These are phyloP conservation scores for Rhizophagus sp. DNA, from an alignment of 192 early-diverging fungal species.

Conservation along the genomic window DNA sequence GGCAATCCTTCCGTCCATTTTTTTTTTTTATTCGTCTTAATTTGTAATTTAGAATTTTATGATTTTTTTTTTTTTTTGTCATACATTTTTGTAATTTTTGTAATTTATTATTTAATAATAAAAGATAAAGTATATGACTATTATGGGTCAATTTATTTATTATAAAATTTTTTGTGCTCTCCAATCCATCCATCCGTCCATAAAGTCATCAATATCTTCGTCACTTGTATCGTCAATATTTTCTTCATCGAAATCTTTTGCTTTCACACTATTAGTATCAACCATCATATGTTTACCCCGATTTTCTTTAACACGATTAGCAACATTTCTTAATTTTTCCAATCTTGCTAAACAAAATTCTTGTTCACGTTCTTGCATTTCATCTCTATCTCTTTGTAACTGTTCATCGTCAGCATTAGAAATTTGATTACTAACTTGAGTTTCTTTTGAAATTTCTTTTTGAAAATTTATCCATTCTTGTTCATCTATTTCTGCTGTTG, in stretches of 20 bases:
- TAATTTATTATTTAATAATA: background rate
- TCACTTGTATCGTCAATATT: background rate
- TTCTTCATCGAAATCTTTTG: background rate
- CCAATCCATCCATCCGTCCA: slow-evolving; percentile 22
- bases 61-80: too few species aligned
- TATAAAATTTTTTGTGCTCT: slow-evolving; percentile 26
- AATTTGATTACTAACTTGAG: slow-evolving; percentile 28
- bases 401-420: slow-evolving; percentile 30
- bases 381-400: slow-evolving; percentile 30
- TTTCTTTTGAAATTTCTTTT: slow-evolving; percentile 31
- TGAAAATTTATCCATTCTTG: slow-evolving; percentile 28
- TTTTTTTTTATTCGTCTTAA: background rate
- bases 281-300: slow-evolving; percentile 1
- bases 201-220: background rate
- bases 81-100: too few species aligned
- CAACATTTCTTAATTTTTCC: slow-evolving; percentile 25
- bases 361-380: slow-evolving; percentile 32
- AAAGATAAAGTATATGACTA: background rate
- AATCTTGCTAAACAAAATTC: slow-evolving; percentile 29
- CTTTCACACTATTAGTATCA: background rate
- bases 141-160: background rate
- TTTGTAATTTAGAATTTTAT: too few species aligned
- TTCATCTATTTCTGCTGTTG: slow-evolving; percentile 12
- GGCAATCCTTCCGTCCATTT: background rate
- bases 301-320: slow-evolving; percentile 4